Evolutionary conservation across 2,329 filamentous ascomycete genomes (phyloP), one percentile per base, ranked within the genome.

Genomic region (Cadophora malorum): DNA sequence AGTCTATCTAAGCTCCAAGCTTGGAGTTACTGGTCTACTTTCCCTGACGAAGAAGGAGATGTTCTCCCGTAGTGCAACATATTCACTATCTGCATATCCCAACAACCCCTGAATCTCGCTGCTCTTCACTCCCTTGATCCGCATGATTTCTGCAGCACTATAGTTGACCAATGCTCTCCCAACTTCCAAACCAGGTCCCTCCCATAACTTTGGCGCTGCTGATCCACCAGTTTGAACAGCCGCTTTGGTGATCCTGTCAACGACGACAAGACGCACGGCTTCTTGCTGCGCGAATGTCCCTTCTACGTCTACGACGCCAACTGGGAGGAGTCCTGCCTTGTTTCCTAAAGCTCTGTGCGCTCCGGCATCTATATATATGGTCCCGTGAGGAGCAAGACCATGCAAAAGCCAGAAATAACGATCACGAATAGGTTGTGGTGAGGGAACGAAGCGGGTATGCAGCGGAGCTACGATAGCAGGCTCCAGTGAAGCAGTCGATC

Each of bases 401-500:
- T 99, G 93, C 0, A 98, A 85, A 60, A 99, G 90, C 96, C 96
- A 99, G 84, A 99, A 98, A 78, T 96, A 94, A 70, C 95, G 91
- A 78, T 97, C 96, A 66, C 93, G 90, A 68, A 98, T 96, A 0
- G 95, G 94, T 31, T 92, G 89, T 0, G 86, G 83, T 10, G 93
- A 93, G 0, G 94, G 93, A 14, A 97, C 84, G 83, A 99, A 99
- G 67, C 96, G 90, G 3, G 96, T 99, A 80, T 99, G 96, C 4
- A 97, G 83, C 1, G 94, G 91, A 1, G 87, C 85, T 63, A 81
- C 45, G 9, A 67, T 16, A 16, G 45, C 41, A 12, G 64, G 31
- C 62, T 72, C 75, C 58, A 83, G 73, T 56, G 88, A 82, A 31
- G 79, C 79, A 4, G 80, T 80, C 33, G 81, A 83, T 66, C 77